phyloP scores from a whole-genome alignment of 1,139 yeast genomes.

The Kodamaea ohmeri region DNA sequence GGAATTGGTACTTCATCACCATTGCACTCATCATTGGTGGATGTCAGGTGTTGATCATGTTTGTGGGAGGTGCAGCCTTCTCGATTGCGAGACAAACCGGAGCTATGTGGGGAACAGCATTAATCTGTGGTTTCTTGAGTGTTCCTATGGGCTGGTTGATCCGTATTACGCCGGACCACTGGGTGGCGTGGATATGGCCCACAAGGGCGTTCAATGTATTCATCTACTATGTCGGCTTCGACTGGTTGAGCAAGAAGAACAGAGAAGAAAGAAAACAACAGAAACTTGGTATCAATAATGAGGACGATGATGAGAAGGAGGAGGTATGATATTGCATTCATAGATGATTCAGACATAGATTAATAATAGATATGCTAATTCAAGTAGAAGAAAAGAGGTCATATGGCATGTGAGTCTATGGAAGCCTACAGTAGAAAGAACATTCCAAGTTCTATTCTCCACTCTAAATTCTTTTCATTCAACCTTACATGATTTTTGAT shows the following conservation, averaged over 20 bases:
- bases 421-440: too few relatives aligned
- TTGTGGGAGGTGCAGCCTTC: constrained; percentile 96
- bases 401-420: too few relatives aligned
- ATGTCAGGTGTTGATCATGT: constrained; percentile 86
- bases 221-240: constrained; percentile 48
- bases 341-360: not conserved
- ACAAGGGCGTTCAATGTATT: constrained; percentile 48
- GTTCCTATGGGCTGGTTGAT: constrained; percentile 76
- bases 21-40: constrained; percentile 76
- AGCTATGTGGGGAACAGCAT: constrained; percentile 86
- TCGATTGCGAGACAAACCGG: constrained; percentile 75
- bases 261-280: constrained; percentile 21
- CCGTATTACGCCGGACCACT: constrained; percentile 78
- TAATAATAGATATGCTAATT: too few relatives aligned
- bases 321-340: constrained; percentile 1
- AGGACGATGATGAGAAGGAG: constrained; percentile 6
- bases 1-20: constrained; percentile 76
- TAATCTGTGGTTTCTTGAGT: constrained; percentile 78
- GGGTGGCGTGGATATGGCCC: constrained; percentile 73
- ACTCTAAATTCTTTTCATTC: too few relatives aligned
- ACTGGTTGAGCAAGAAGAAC: constrained; percentile 38
- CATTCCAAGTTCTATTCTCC: too few relatives aligned
- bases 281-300: constrained; percentile 5
- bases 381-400: too few relatives aligned
- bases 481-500: too few relatives aligned